phyloP scores from a whole-genome alignment of 2,329 filamentous ascomycete genomes.

The Phialophora expanda region DNA sequence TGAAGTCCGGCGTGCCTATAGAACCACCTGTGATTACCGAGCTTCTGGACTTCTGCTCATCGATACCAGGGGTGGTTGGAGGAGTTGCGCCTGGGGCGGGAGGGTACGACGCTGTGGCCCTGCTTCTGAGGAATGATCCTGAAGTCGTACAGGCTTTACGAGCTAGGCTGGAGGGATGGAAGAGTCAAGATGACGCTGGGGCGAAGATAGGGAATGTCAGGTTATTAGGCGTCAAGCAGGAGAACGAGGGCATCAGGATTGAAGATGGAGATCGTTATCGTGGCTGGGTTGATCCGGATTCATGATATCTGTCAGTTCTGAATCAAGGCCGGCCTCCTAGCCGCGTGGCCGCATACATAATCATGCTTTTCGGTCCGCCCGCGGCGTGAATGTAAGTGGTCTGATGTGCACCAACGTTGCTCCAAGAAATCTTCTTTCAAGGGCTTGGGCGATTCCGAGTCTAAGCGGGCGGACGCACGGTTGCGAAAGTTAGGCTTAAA shows the following conservation, averaged over 20 bases:
- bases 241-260: constrained; percentile 52
- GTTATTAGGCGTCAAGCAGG: constrained; percentile 53
- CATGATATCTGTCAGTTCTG: background rate
- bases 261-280: constrained; percentile 48
- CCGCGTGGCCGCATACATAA: background rate
- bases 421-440: too few species aligned
- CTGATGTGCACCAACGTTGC: background rate
- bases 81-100: constrained; percentile 94
- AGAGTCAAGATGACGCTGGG: constrained; percentile 51
- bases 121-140: constrained; percentile 76
- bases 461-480: background rate
- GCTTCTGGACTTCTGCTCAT: constrained; percentile 75
- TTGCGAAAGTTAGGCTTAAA: background rate
- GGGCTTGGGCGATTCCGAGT: background rate
- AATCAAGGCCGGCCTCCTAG: too few species aligned
- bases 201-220: constrained; percentile 53
- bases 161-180: constrained; percentile 70
- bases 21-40: constrained; percentile 86
- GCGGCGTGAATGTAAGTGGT: background rate
- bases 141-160: constrained; percentile 66
- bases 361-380: background rate
- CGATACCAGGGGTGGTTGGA: constrained; percentile 79
- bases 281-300: constrained; percentile 43
- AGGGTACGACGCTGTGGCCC: constrained; percentile 85
- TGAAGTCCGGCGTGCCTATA: constrained; percentile 76